Percentiles rank a stretch among this genome's conserved stretches.
Conservation (phyloP, 768 basidiomycete genomes). For the Amanita inopinata region DNA sequence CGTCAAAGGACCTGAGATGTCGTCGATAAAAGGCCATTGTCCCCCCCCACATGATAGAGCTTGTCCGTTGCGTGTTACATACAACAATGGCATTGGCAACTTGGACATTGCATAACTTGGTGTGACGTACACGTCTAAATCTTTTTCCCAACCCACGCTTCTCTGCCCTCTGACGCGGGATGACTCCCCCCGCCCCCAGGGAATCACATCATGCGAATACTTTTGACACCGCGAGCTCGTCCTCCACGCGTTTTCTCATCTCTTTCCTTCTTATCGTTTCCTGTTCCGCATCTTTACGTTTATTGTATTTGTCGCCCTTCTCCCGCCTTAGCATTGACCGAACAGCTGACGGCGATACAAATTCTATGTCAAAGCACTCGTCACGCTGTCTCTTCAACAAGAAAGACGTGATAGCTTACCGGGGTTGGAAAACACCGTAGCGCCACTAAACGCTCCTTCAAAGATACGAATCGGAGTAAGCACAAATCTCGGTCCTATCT, state of each 20-base stretch:
- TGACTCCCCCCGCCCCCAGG: constrained; percentile 2
- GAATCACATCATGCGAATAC: constrained; percentile 65
- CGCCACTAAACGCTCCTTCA: constrained; percentile 93
- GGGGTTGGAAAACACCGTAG: constrained; percentile 92
- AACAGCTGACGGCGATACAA: constrained; percentile 78
- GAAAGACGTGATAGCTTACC: constrained; percentile 38
- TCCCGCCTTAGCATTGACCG: constrained; percentile 60
- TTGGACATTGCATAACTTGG: not conserved
- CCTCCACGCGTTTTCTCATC: constrained; percentile 54
- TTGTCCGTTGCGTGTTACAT: constrained; percentile 1
- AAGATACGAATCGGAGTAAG: constrained; percentile 96
- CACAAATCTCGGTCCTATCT: constrained; percentile 97
- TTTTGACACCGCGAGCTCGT: constrained; percentile 75
- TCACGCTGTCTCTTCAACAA: not conserved
- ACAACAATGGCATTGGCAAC: constrained; percentile 7
- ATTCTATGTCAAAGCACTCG: constrained; percentile 49
- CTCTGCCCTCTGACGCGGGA: not conserved
- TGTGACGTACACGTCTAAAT: constrained; percentile 6
- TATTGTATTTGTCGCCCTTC: constrained; percentile 74
- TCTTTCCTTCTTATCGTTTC: constrained; percentile 59
- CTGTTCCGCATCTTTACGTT: constrained; percentile 69
- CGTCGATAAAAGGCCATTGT: constrained; percentile 5
- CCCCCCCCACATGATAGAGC: not conserved
- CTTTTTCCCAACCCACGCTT: not conserved
- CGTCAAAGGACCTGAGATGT: not conserved